Evolutionary conservation across 1,284 basidiomycete genomes (phyloP).

Genomic region (Ganoderma leucocontextum): DNA sequence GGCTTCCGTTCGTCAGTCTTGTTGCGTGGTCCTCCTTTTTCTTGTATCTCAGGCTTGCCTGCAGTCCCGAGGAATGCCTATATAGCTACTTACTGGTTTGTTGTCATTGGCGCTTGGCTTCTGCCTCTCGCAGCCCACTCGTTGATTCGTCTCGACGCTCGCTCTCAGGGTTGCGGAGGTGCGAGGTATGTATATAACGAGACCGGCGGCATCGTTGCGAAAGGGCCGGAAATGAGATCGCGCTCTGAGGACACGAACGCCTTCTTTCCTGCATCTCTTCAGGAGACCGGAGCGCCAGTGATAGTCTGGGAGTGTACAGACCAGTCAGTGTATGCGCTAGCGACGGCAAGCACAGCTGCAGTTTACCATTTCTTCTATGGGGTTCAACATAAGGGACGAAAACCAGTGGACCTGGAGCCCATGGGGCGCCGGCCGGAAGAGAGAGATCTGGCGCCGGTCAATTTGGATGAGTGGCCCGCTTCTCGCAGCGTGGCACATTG

Average conservation of each 20-base stretch:
- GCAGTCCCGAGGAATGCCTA: no score
- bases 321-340: not conserved
- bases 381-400: no score
- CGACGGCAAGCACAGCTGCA: not conserved
- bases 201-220: no score
- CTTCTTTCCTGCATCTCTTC: not conserved
- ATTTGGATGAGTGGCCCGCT: slow-evolving; percentile 16
- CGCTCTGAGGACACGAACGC: not conserved
- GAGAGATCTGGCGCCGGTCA: not conserved
- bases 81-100: no score
- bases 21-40: not conserved
- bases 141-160: not conserved
- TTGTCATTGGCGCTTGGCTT: not conserved
- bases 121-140: no score
- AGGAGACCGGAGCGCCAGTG: not conserved
- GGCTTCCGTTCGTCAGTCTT: not conserved
- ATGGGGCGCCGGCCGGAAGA: no score
- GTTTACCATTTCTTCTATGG: not conserved
- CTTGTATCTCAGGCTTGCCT: not conserved
- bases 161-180: not conserved
- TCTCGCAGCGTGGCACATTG: slow-evolving; percentile 31
- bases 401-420: no score
- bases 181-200: not conserved
- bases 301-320: not conserved
- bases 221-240: not conserved